These are phyloP conservation scores for Penicillium concentricum DNA, from an alignment of 2,329 filamentous ascomycete genomes.

Conservation along the genomic window DNA sequence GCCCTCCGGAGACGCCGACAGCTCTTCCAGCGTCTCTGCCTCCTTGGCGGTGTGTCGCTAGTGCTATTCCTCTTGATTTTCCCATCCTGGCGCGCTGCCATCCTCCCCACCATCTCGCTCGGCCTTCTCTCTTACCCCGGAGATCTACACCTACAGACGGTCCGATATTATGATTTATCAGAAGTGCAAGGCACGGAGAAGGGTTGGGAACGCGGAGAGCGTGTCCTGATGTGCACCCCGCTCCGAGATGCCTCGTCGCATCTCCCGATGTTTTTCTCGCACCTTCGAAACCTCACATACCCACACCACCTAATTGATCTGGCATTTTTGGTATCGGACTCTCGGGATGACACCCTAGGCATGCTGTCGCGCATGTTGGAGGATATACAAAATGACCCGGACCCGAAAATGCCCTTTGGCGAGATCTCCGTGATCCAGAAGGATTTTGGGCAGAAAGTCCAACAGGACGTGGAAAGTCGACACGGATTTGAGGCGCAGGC, in stretches of 20 bases:
- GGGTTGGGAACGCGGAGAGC: slow-evolving; percentile 94
- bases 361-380: slow-evolving; percentile 74
- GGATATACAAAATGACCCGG: slow-evolving; percentile 74
- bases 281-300: slow-evolving; percentile 93
- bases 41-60: slow-evolving; percentile 55
- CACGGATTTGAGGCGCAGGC: slow-evolving; percentile 97
- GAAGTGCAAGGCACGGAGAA: slow-evolving; percentile 87
- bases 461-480: slow-evolving; percentile 95
- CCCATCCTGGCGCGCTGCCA: slow-evolving; percentile 66
- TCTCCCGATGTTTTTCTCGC: slow-evolving; percentile 97
- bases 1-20: slow-evolving; percentile 71
- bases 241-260: slow-evolving; percentile 90
- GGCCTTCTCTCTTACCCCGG: slow-evolving; percentile 67
- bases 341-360: slow-evolving; percentile 82
- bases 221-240: slow-evolving; percentile 91
- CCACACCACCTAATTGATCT: slow-evolving; percentile 95
- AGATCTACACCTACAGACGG: slow-evolving; percentile 82
- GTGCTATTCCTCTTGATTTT: slow-evolving; percentile 70
- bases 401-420: slow-evolving; percentile 80
- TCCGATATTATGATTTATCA: slow-evolving; percentile 93
- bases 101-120: slow-evolving; percentile 64
- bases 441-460: slow-evolving; percentile 96
- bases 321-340: slow-evolving; percentile 95
- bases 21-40: slow-evolving; percentile 66
- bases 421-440: slow-evolving; percentile 98